Conservation (phyloP, 768 basidiomycete genomes). For the Sarcomyxa edulis region DNA sequence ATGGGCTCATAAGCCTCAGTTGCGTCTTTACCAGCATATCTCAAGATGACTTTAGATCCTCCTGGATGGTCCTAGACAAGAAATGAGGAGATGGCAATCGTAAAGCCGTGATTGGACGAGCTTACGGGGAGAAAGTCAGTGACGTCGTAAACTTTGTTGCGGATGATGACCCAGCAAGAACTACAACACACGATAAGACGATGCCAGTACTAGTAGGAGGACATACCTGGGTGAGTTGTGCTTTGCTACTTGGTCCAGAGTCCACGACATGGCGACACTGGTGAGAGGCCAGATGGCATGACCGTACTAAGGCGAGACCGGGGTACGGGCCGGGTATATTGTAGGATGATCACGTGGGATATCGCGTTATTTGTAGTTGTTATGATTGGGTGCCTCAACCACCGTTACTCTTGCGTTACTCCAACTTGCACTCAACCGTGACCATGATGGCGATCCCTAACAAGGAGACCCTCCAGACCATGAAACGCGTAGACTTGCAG, state of each 20-base stretch:
- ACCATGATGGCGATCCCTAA: conserved; percentile 37
- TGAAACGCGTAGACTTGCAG: conserved; percentile 47
- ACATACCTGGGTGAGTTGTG: conserved; percentile 52
- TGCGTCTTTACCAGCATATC: conserved; percentile 84
- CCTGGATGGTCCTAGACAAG: conserved; percentile 69
- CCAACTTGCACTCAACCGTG: too few species aligned
- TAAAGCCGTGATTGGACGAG: conserved; percentile 2
- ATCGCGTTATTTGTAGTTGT: too few species aligned
- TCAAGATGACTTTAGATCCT: conserved; percentile 75
- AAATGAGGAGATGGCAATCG: conserved; percentile 3
- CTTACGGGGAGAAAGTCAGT: conserved; percentile 69
- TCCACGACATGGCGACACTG: conserved; percentile 31
- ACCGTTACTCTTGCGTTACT: too few species aligned
- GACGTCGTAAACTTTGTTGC: conserved; percentile 79
- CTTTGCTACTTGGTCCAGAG: conserved; percentile 52
- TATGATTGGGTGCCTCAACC: too few species aligned
- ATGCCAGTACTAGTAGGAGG: not conserved
- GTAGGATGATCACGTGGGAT: too few species aligned
- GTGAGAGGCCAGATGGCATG: conserved; percentile 11
- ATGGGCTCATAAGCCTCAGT: conserved; percentile 73
- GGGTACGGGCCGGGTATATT: too few species aligned
- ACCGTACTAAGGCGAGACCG: not conserved
- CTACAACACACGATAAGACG: conserved; percentile 24
- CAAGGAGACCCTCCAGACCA: conserved; percentile 35
- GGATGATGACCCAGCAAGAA: conserved; percentile 83